Base-by-base conservation (phyloP, 2,329 filamentous ascomycete genomes). In the Curvularia eragrostidis region DNA sequence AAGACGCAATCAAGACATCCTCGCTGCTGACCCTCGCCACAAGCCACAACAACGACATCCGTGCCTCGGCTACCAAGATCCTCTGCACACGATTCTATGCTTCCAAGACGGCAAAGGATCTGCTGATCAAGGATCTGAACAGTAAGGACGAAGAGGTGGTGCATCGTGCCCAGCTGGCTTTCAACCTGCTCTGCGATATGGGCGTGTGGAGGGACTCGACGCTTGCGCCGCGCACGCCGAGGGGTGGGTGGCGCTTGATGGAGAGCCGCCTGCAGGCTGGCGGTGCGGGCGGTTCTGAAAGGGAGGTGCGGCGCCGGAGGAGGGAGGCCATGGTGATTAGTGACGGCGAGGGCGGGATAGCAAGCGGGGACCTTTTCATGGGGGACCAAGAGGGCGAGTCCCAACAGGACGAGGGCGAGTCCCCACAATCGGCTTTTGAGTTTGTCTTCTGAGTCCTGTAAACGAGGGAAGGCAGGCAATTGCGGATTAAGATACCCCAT, bases 281-380 rank as follows among this genome's bases (percentile, higher is more conserved):
- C 18, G 10, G 19, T 50, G 26, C 57, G 81, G 58, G 81, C 78
- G 6, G 87, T 87, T 51, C 52, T 71, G 91, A 94, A 74, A 88
- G 91, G 68, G 85, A 89, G 52, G 81, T 93, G 59, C 82, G 92
- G 58, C 84, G 93, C 63, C 84, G 91, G 48, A 85, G 94, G 70
- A 84, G 93, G 64, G 92, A 97, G 79, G 93, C 92, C 4, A 93
- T 97, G 85, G 93, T 97, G 19, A 81, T 97, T 55, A 94, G 93
- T 69, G 92, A 96, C 69, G 91, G 91, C n/a, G 91, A 86, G 21
- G 84, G 89, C 30, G 89, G 91, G 1, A 75, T 96, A 43, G 87
- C 85, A 3, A 85, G 87, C 62, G 86, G 87, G 43, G 91, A 96
- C 72, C 96, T 97, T 34, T 91, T 93, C 52, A 89, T 95, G 74